These are phyloP conservation scores for Tephrocybe sp. DNA, from an alignment of 768 basidiomycete species.

Conservation along the genomic window DNA sequence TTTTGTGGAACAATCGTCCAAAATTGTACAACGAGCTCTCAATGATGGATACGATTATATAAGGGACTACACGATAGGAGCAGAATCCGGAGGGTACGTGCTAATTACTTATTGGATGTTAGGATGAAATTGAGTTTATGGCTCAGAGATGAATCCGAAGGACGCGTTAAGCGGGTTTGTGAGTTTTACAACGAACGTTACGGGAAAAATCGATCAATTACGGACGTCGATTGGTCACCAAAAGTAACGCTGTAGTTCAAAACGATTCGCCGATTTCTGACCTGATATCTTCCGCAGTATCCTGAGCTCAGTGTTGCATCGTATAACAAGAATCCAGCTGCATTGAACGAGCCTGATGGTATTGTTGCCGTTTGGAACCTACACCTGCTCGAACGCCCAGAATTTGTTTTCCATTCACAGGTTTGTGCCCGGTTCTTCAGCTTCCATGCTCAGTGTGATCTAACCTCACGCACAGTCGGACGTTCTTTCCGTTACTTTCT, in stretches of 20 bases:
- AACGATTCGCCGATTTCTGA: background rate
- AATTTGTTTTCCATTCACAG: slow-evolving; percentile 98
- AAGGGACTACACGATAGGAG: slow-evolving; percentile 90
- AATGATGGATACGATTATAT: slow-evolving; percentile 97
- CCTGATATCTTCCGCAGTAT: slow-evolving; percentile 51
- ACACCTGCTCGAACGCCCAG: slow-evolving; percentile 91
- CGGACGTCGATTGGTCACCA: slow-evolving; percentile 96
- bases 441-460: slow-evolving; percentile 3
- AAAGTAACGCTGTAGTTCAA: slow-evolving; percentile 52
- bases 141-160: slow-evolving; percentile 83
- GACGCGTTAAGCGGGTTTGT: slow-evolving; percentile 90
- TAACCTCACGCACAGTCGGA: slow-evolving; percentile 68
- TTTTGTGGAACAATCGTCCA: slow-evolving; percentile 92
- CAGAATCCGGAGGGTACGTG: slow-evolving; percentile 79
- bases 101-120: background rate
- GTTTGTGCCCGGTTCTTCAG: slow-evolving; percentile 41
- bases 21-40: slow-evolving; percentile 91
- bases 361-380: slow-evolving; percentile 98
- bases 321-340: slow-evolving; percentile 95
- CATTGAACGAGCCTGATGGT: slow-evolving; percentile 93
- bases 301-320: slow-evolving; percentile 94
- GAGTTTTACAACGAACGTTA: slow-evolving; percentile 90
- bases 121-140: background rate
- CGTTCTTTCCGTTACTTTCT: slow-evolving; percentile 94
- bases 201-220: slow-evolving; percentile 91